Conservation (phyloP, 345 rosid species). For the Conringia planisiliqua region DNA sequence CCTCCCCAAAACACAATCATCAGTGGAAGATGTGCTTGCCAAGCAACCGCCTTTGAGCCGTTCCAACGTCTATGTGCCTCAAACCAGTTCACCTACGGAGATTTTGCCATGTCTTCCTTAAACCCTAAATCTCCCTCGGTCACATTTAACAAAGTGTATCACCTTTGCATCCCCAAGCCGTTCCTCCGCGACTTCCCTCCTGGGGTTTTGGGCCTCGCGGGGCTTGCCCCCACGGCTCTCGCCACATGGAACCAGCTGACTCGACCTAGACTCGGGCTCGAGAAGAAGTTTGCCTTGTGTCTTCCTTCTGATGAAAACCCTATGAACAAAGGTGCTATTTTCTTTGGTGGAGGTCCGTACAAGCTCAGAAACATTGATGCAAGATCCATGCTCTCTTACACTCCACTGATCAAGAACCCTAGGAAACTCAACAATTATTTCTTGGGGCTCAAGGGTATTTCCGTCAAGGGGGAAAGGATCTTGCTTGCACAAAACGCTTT, state of each 20-base stretch:
- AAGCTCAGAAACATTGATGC: constrained; percentile 27
- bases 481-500: constrained; percentile 12
- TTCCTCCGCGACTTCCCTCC: constrained; percentile 29
- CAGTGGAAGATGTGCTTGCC: constrained; percentile 22
- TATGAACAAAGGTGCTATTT: constrained; percentile 26
- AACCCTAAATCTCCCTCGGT: constrained; percentile 23
- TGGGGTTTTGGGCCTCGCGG: constrained; percentile 31
- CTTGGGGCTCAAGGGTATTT: constrained; percentile 29
- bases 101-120: constrained; percentile 21
- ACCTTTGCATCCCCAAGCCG: constrained; percentile 30
- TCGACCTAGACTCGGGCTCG: constrained; percentile 6
- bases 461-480: constrained; percentile 4
- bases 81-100: constrained; percentile 9
- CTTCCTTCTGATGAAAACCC: constrained; percentile 29
- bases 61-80: constrained; percentile 19
- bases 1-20: constrained; percentile 16
- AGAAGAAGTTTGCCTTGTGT: constrained; percentile 39
- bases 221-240: constrained; percentile 28
- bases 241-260: constrained; percentile 29
- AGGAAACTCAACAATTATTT: constrained; percentile 27
- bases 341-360: constrained; percentile 37
- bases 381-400: constrained; percentile 28
- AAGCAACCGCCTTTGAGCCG: constrained; percentile 35
- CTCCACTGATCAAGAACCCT: constrained; percentile 21
- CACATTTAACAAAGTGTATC: neutral